Evolutionary conservation across 225 moss, liverwort and hornwort genomes (phyloP).

Genomic region (Anthoceros angustus): DNA sequence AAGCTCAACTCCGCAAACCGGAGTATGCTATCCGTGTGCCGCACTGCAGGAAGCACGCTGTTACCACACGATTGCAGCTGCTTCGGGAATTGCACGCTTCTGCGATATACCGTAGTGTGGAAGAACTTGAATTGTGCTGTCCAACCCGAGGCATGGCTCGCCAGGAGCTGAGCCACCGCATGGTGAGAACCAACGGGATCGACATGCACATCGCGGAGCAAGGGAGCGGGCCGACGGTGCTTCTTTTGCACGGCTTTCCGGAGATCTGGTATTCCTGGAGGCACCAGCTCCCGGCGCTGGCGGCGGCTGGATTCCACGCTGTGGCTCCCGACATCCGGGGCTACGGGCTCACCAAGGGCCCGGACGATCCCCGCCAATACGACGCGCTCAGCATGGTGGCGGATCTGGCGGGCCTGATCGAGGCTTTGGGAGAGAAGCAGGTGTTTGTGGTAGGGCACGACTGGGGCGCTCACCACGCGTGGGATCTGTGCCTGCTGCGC

Average conservation of each 20-base stretch:
- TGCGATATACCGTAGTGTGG: no score
- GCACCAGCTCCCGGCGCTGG: conserved; percentile 40
- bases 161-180: conserved; percentile 27
- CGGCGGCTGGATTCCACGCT: conserved; percentile 39
- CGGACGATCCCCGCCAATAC: conserved; percentile 20
- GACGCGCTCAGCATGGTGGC: conserved; percentile 29
- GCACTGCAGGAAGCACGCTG: no score
- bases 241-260: conserved; percentile 70
- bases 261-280: conserved; percentile 56
- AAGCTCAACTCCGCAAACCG: no score
- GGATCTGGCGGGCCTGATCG: conserved; percentile 36
- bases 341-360: conserved; percentile 41
- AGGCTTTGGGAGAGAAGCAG: conserved; percentile 22
- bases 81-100: no score
- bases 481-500: conserved; percentile 37
- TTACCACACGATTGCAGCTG: no score
- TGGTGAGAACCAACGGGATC: conserved; percentile 38
- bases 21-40: no score
- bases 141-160: conserved; percentile 6
- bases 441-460: conserved; percentile 46
- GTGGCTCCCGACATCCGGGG: conserved; percentile 59
- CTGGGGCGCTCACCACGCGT: conserved; percentile 33
- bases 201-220: conserved; percentile 51
- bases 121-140: no score
- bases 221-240: conserved; percentile 40